A percentile compares a stretch with the other conserved stretches of the same genome.
phyloP scores from a whole-genome alignment of 2,329 filamentous ascomycete species.

The Aspergillus fructus region DNA sequence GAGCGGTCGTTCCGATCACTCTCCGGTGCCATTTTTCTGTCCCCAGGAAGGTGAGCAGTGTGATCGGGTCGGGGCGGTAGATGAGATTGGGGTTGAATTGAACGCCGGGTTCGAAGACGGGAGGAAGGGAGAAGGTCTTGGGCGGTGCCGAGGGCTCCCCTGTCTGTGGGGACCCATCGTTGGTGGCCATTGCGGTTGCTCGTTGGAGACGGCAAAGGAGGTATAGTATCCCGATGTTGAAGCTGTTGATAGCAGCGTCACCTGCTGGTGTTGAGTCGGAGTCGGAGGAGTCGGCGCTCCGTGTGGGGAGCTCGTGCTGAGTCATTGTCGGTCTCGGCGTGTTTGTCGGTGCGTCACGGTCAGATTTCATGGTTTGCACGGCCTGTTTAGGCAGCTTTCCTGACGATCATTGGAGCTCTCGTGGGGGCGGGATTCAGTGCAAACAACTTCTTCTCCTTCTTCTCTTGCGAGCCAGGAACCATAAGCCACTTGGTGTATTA shows the following conservation, averaged over 20 bases:
- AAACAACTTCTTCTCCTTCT: no score
- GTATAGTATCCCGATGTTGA: no score
- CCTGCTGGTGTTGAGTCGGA: no score
- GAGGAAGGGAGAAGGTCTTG: not conserved
- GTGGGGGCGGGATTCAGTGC: no score
- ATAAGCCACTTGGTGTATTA: not conserved
- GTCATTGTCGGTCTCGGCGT: not conserved
- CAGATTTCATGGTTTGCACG: not conserved
- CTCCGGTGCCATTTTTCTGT: constrained; percentile 18
- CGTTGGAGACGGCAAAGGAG: no score
- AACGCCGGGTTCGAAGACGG: not conserved
- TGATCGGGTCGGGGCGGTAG: constrained; percentile 25
- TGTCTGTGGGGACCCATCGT: constrained; percentile 19
- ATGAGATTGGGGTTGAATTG: constrained; percentile 26
- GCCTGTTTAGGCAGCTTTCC: not conserved
- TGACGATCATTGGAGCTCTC: not conserved
- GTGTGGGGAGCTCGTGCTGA: not conserved
- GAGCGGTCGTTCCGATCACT: not conserved
- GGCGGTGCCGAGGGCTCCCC: not conserved
- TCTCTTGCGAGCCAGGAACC: no score
- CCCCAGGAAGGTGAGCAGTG: constrained; percentile 29
- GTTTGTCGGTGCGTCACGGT: not conserved
- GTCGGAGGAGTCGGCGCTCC: no score
- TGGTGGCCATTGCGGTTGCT: constrained; percentile 24
- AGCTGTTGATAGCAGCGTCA: no score